phyloP scores from a whole-genome alignment of 2,329 filamentous ascomycete species.

The Pseudofabraea citricarpa region DNA sequence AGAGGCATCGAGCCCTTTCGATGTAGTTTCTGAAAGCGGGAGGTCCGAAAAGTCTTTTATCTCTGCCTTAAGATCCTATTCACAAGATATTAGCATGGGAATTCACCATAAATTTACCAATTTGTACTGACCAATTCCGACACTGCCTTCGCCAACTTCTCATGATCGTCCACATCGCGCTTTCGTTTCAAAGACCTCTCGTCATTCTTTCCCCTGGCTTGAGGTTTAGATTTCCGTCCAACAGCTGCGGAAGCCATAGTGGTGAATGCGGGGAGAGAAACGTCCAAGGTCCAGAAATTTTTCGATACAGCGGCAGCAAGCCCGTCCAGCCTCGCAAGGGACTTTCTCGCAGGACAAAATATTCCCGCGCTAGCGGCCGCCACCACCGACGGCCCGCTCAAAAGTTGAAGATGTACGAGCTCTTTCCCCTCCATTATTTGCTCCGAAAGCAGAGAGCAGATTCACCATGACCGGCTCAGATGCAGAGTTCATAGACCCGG shows the following conservation, averaged over 20 bases:
- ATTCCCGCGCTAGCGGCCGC: not conserved
- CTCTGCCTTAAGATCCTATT: slow-evolving; percentile 26
- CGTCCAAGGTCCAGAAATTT: not conserved
- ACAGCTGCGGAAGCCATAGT: slow-evolving; percentile 20
- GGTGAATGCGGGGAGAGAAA: not conserved
- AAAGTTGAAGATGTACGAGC: no score
- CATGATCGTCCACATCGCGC: slow-evolving; percentile 24
- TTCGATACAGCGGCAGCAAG: no score
- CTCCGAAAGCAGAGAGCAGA: not conserved
- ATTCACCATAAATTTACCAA: not conserved
- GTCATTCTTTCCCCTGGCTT: slow-evolving; percentile 16
- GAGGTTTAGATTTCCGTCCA: slow-evolving; percentile 16
- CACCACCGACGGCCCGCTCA: no score
- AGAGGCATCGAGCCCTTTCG: slow-evolving; percentile 72
- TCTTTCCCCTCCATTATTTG: not conserved
- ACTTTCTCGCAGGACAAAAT: not conserved
- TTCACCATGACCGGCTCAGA: slow-evolving; percentile 1
- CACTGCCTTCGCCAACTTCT: slow-evolving; percentile 24
- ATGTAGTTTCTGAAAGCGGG: slow-evolving; percentile 78
- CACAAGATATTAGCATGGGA: slow-evolving; percentile 9
- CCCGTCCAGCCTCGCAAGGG: no score
- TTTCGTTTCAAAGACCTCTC: slow-evolving; percentile 26
- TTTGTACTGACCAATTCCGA: slow-evolving; percentile 24
- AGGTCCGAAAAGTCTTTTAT: slow-evolving; percentile 72
- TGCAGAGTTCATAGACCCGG: slow-evolving; percentile 38